Percentiles rank a stretch among this genome's conserved stretches.
Conservation (phyloP, 805 yeast genomes). For the Sugiyamaella americana region DNA sequence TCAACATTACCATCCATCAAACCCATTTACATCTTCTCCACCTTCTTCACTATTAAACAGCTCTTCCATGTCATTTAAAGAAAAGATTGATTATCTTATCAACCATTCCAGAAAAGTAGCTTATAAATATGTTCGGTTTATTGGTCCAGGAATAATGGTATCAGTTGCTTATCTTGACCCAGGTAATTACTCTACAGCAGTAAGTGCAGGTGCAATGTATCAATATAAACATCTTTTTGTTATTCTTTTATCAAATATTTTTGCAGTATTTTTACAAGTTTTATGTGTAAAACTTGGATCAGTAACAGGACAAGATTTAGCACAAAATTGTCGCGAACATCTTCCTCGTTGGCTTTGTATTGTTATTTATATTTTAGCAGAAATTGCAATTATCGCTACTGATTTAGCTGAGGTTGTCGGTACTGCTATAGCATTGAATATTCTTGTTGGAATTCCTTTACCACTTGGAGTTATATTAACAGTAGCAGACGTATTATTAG, state of each 20-base stretch:
- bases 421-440: constrained; percentile 89
- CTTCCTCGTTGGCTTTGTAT: constrained; percentile 48
- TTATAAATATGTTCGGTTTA: constrained; percentile 55
- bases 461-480: constrained; percentile 80
- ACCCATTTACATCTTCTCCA: constrained; percentile 4
- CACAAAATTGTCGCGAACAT: constrained; percentile 76
- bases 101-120: constrained; percentile 25
- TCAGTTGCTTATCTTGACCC: constrained; percentile 93
- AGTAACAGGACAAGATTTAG: constrained; percentile 87
- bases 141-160: constrained; percentile 86
- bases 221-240: constrained; percentile 68
- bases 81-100: constrained; percentile 14
- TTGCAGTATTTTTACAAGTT: constrained; percentile 78
- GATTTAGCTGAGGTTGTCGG: constrained; percentile 97
- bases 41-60: not conserved
- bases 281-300: constrained; percentile 82
- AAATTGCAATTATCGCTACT: constrained; percentile 87
- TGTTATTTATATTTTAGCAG: constrained; percentile 69
- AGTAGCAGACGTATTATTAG: constrained; percentile 73
- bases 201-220: constrained; percentile 78
- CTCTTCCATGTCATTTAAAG: constrained; percentile 6
- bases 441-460: constrained; percentile 72
- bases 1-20: not conserved
- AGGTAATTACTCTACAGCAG: constrained; percentile 88
- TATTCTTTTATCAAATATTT: constrained; percentile 67